These are phyloP conservation scores for Geotrichum klebahnii DNA, from an alignment of 1,139 yeast genomes.

Conservation along the genomic window DNA sequence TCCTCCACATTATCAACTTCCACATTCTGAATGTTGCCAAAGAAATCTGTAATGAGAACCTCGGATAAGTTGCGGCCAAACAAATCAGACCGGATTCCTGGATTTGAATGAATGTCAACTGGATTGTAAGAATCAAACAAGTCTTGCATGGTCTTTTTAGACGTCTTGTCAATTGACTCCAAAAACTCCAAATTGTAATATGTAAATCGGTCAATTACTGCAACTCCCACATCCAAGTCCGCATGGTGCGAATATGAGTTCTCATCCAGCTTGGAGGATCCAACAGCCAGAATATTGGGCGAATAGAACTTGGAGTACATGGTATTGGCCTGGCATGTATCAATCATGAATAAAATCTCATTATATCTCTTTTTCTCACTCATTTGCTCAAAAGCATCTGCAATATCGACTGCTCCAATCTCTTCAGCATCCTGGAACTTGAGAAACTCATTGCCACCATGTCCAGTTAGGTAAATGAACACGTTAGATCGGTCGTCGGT, in stretches of 20 bases:
- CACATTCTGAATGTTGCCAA: slow-evolving; percentile 87
- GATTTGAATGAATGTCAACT: slow-evolving; percentile 82
- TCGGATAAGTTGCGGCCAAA: slow-evolving; percentile 63
- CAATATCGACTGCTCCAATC: slow-evolving; percentile 89
- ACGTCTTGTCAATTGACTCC: slow-evolving; percentile 70
- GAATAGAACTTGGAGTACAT: slow-evolving; percentile 92
- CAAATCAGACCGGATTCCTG: slow-evolving; percentile 83
- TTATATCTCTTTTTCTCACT: slow-evolving; percentile 90
- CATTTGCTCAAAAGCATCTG: slow-evolving; percentile 97
- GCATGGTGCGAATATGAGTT: slow-evolving; percentile 94
- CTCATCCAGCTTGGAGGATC: slow-evolving; percentile 85
- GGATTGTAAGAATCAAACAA: slow-evolving; percentile 78
- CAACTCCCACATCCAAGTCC: slow-evolving; percentile 93
- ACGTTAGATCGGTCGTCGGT: slow-evolving; percentile 94
- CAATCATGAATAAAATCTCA: slow-evolving; percentile 95
- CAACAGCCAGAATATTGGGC: slow-evolving; percentile 89
- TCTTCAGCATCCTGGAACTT: slow-evolving; percentile 98
- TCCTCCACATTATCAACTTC: slow-evolving; percentile 56
- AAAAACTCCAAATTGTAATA: slow-evolving; percentile 85
- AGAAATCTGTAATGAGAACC: slow-evolving; percentile 84
- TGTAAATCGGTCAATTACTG: slow-evolving; percentile 94
- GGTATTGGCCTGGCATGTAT: slow-evolving; percentile 97
- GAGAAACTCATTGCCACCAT: slow-evolving; percentile 95
- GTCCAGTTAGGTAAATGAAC: slow-evolving; percentile 94
- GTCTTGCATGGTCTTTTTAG: slow-evolving; percentile 72